Base-by-base conservation (phyloP, 179 eudicot species). In the Carnegiea gigantea region DNA sequence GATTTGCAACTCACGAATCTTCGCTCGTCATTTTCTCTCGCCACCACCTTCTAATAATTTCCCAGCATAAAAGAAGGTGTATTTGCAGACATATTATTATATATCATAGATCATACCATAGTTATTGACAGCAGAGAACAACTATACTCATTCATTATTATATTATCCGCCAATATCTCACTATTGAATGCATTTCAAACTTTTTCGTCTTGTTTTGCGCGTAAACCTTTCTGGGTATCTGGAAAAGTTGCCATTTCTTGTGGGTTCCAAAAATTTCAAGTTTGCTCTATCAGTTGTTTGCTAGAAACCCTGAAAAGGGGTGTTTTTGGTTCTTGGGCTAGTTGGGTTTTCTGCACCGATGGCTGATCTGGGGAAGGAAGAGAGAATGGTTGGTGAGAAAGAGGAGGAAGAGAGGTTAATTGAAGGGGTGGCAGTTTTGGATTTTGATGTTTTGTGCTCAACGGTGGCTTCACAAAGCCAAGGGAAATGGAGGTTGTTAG, bases 401-500 rank as follows among this genome's bases (percentile, higher is more conserved):
- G 86, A 70, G 82, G 62, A 87, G 82, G 76, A 78, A 87, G 86
- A 85, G 88, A 85, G 73, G 79, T 88, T 93, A 78, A 78, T 89
- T 81, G 96, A 87, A 70, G 90, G 89, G 3, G 80, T 83, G 33
- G 14, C 91, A 18, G 91, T 90, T 28, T 82, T 96, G 89, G 99
- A 96, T 89, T 92, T 96, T 83, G 94, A 96, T 73, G 68, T 90
- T 90, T 85, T 96, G 26, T 96, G 99, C 79, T 87, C 99, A 21
- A 88, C 93, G 43, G 99, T 93, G 81, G 99, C 96, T 40, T 84
- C 89, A 91, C 94, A 92, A 86, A 90, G 92, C 65, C 91, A 92
- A 70, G 98, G 98, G 30, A 91, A 92, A 81, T 91, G 97, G 93
- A 86, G 79, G 40, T 85, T 83, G 57, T 73, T 90, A 73, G 88